Evolutionary conservation across 1,284 basidiomycete species (phyloP).

Genomic region (Papiliotrema terrestris): DNA sequence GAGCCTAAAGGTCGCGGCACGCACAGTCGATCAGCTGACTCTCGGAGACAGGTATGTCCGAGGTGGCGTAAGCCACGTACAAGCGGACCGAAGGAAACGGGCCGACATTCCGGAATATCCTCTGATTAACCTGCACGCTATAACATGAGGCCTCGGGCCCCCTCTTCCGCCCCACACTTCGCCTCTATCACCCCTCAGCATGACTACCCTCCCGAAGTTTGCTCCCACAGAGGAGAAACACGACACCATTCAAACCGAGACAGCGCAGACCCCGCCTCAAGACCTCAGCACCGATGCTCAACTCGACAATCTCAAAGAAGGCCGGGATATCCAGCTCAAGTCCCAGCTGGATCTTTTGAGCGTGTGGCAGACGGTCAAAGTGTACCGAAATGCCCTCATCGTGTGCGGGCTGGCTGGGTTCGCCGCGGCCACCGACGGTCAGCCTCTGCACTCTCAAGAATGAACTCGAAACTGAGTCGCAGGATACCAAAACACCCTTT

Average conservation of each 20-base stretch:
- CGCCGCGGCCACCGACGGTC: slow-evolving; percentile 20
- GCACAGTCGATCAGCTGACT: no score
- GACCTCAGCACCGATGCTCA: neutral
- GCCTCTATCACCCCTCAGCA: neutral
- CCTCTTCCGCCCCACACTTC: neutral
- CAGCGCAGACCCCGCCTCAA: neutral
- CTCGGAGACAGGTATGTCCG: no score
- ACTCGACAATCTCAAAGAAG: neutral
- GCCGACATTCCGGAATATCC: no score
- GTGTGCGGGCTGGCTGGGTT: slow-evolving; percentile 22
- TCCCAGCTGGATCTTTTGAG: slow-evolving; percentile 16
- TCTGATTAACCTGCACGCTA: no score
- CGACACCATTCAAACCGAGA: neutral
- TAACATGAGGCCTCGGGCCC: no score
- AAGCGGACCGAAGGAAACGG: no score
- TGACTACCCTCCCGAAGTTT: neutral
- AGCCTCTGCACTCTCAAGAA: neutral
- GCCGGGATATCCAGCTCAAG: slow-evolving; percentile 16
- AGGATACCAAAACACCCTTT: slow-evolving; percentile 17
- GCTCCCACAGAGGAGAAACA: neutral
- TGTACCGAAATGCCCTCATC: slow-evolving; percentile 9
- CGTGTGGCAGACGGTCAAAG: slow-evolving; percentile 8
- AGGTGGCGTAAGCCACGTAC: no score
- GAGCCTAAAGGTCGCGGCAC: no score
- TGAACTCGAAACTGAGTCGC: no score